Conservation (phyloP, 192 early-diverging fungal genomes). For the Coemansia sp. region DNA sequence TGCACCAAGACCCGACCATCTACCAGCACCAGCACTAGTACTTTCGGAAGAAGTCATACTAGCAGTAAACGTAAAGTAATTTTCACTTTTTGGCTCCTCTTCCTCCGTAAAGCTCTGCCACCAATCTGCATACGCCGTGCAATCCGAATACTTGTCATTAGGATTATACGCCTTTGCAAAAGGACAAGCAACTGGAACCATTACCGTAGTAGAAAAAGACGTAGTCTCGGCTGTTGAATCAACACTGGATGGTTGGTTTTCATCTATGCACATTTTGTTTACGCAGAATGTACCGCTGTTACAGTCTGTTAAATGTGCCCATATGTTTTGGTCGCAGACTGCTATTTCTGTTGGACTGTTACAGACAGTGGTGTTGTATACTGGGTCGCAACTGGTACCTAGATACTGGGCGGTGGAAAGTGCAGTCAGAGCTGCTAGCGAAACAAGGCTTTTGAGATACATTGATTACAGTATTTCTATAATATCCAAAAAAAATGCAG, state of each 20-base stretch:
- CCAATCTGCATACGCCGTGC: background rate
- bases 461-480: too few species aligned
- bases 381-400: background rate
- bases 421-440: background rate
- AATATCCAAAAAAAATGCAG: too few species aligned
- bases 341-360: background rate
- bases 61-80: constrained; percentile 1
- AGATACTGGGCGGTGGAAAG: background rate
- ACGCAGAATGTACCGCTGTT: background rate
- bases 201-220: background rate
- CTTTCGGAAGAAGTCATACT: background rate
- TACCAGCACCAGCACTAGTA: background rate
- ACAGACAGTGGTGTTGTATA: background rate
- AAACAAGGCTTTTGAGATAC: background rate
- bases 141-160: background rate
- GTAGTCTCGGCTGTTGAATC: too few species aligned
- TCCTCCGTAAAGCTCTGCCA: background rate
- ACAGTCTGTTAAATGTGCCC: background rate
- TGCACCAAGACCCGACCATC: background rate
- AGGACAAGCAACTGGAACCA: background rate
- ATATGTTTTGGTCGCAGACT: background rate
- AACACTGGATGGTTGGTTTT: background rate
- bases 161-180: background rate
- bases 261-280: background rate
- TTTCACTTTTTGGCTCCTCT: background rate